Evolutionary conservation across 1,139 yeast genomes (phyloP), one percentile per base, ranked within the genome.

Genomic region (Saccharomyces pastorianus): DNA sequence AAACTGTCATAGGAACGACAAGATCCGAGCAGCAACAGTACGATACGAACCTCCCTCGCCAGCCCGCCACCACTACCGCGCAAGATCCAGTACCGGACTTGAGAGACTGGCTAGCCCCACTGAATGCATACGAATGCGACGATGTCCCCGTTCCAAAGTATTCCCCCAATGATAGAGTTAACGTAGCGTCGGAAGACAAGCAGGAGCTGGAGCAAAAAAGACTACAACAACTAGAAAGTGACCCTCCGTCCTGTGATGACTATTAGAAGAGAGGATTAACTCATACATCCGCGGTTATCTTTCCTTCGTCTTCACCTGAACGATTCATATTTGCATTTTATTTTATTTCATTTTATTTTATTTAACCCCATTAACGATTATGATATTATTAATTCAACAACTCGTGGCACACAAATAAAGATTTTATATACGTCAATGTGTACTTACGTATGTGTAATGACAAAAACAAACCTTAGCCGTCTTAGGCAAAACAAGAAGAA

Each of bases 1-100:
- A 88, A 68, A 79, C 88, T 1, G 76, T 88, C 17, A 78, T 89
- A 38, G 97, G 97, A 5, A 89, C 96, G 0, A 83, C 79, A 62
- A 73, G 90, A 58, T 53, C 56, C 77, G 73, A 74, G 56, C 56
- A 41, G 53, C 17, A 27, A 14, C 31, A 29, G 23, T 23, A 14
- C 48, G 3, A 26, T 7, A 23, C 14, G n/a, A 17, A 26, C 23
- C 29, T 34, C 41, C 38, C 8, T 42, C 17, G 23, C 5, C 20
- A n/a, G n/a, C 14, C 32, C 28, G 9, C 11, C 14, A 48, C 28
- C 34, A 31, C 31, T 11, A 17, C 28, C 6, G n/a, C 23, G n/a
- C 48, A 29, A 7, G 41, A 7, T 11, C 48, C 14, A 46, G 47
- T 23, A 29, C 55, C 53, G 29, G 55, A 50, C 4, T 25, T 55